Evolutionary conservation across 257 asterid genomes (phyloP).

Genomic region (Nicotiana sylvestris): DNA sequence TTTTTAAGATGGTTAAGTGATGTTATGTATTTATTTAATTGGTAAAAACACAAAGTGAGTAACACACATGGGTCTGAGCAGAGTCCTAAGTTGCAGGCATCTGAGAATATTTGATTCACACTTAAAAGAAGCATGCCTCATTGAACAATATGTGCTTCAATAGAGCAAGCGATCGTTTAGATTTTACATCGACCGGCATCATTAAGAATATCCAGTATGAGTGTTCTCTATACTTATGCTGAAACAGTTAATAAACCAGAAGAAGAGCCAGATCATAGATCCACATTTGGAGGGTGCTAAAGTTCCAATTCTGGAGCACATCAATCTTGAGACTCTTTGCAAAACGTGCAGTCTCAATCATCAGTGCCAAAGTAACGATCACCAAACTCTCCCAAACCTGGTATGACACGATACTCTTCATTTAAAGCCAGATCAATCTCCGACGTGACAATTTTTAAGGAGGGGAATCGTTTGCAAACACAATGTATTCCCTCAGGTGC

Average conservation of each 20-base stretch:
- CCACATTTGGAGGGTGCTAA: background rate
- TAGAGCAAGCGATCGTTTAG: background rate
- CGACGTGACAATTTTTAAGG: constrained; percentile 83
- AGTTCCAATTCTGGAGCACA: constrained; percentile 28
- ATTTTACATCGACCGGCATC: constrained; percentile 1
- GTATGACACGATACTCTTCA: constrained; percentile 67
- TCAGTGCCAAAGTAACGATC: constrained; percentile 98
- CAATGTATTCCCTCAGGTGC: constrained; percentile 97
- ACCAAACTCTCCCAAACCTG: constrained; percentile 97
- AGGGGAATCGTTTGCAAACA: constrained; percentile 84
- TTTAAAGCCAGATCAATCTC: constrained; percentile 78
- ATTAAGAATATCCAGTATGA: background rate
- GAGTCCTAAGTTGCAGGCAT: background rate
- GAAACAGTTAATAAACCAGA: background rate
- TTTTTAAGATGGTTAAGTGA: too few species aligned
- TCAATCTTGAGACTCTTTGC: constrained; percentile 1
- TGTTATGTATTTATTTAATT: too few species aligned
- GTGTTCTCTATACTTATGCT: background rate
- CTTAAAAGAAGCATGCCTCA: background rate
- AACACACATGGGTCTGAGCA: background rate
- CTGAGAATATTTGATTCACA: background rate
- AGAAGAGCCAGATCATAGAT: constrained; percentile 2
- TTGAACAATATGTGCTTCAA: background rate
- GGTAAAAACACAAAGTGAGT: too few species aligned
- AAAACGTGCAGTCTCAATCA: constrained; percentile 32